Conservation (phyloP, 768 basidiomycete genomes). For the Baorangia bicolor region DNA sequence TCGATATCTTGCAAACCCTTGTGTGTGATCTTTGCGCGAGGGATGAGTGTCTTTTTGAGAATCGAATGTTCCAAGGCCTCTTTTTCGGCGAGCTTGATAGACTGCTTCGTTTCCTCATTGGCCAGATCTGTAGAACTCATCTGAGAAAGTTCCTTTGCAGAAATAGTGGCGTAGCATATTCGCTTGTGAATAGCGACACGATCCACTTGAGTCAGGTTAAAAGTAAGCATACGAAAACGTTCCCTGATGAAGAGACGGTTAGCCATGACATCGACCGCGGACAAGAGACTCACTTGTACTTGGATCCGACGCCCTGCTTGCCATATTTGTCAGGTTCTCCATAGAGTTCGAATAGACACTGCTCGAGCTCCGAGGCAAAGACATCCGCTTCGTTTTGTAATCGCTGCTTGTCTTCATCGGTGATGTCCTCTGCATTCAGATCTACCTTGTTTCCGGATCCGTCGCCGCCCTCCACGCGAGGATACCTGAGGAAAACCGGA, state of each 20-base stretch:
- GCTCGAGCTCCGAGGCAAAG: constrained; percentile 74
- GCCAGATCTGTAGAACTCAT: constrained; percentile 91
- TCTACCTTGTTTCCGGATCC: constrained; percentile 34
- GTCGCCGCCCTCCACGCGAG: constrained; percentile 45
- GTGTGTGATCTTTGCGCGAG: constrained; percentile 85
- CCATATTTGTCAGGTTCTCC: constrained; percentile 75
- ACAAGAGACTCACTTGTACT: constrained; percentile 68
- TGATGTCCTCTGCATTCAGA: constrained; percentile 53
- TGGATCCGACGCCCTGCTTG: constrained; percentile 59
- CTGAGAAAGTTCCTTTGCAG: constrained; percentile 69
- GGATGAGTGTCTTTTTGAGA: constrained; percentile 61
- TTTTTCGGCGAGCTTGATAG: constrained; percentile 78
- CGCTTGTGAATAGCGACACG: constrained; percentile 76
- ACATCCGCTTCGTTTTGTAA: constrained; percentile 56
- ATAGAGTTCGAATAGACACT: constrained; percentile 71
- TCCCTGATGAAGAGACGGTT: constrained; percentile 49
- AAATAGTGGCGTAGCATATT: constrained; percentile 65
- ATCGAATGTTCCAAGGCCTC: constrained; percentile 86
- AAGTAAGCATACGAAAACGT: constrained; percentile 86
- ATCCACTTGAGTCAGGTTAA: constrained; percentile 83
- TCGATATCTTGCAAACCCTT: constrained; percentile 93
- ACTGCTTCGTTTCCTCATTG: constrained; percentile 80
- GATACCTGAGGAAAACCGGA: constrained; percentile 71
- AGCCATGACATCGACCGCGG: background rate
- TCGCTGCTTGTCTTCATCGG: constrained; percentile 56